Conservation (phyloP, 2,329 filamentous ascomycete species). For the Ceratocystis cubensis region DNA sequence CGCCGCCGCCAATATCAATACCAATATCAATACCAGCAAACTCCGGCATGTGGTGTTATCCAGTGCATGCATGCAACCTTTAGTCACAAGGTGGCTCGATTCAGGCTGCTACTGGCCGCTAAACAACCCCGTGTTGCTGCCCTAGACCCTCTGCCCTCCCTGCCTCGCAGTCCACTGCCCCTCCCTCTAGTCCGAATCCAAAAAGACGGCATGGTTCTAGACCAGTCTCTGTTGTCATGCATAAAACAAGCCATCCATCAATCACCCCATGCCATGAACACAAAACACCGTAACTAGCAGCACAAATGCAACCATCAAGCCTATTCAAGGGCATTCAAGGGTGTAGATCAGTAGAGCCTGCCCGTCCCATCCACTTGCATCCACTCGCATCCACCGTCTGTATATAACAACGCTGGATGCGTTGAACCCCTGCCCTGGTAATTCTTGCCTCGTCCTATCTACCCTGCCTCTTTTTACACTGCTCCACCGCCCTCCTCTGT, state of each 20-base stretch:
- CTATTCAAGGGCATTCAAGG: not conserved
- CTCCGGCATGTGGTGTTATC: not conserved
- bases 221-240: conserved; percentile 4
- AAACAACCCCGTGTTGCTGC: not conserved
- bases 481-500: not conserved
- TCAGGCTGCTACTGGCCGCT: not conserved
- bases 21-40: not conserved
- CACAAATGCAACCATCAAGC: not conserved
- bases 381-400: not conserved
- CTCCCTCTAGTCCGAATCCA: not conserved
- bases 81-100: not conserved
- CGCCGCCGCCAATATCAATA: not conserved
- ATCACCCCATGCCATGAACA: conserved; percentile 1
- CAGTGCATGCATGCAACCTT: not conserved
- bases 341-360: not conserved
- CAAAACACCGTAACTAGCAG: not conserved
- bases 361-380: not conserved
- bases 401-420: no score
- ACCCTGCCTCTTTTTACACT: no score
- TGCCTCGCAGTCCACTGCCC: not conserved
- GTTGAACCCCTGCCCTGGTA: no score
- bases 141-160: not conserved
- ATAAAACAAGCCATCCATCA: conserved; percentile 6
- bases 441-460: no score
- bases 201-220: not conserved